Conservation (phyloP, 2,329 filamentous ascomycete species). For the Penicillium sp. region DNA sequence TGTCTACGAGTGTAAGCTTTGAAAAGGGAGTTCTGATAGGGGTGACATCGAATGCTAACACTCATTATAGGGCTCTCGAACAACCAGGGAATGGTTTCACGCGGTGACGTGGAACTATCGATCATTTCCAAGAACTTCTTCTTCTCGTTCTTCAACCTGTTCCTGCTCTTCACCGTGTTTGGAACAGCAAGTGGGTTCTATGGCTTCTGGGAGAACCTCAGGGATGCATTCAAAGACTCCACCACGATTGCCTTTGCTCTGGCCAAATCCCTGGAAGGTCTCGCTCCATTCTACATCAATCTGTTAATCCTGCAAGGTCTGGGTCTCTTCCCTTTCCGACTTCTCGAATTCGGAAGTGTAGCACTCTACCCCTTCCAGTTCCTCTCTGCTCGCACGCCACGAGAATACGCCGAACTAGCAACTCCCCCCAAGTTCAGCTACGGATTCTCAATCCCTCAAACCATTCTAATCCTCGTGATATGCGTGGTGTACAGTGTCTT, state of each 20-base stretch:
- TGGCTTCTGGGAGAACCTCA: slow-evolving; percentile 63
- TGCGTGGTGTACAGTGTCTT: slow-evolving; percentile 94
- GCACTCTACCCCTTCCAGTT: slow-evolving; percentile 78
- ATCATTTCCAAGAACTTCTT: slow-evolving; percentile 99
- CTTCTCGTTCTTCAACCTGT: slow-evolving; percentile 99
- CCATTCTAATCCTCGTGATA: slow-evolving; percentile 89
- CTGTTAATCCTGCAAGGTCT: slow-evolving; percentile 91
- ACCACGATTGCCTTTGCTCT: slow-evolving; percentile 74
- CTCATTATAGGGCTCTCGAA: slow-evolving; percentile 68
- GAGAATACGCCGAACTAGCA: slow-evolving; percentile 81
- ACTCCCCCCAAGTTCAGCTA: slow-evolving; percentile 89
- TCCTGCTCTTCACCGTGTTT: slow-evolving; percentile 88
- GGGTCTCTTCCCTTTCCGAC: slow-evolving; percentile 88
- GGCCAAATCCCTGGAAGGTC: slow-evolving; percentile 70
- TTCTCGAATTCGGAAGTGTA: slow-evolving; percentile 86
- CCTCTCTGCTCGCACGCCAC: slow-evolving; percentile 79
- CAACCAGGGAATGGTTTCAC: slow-evolving; percentile 90
- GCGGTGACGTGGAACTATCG: slow-evolving; percentile 90
- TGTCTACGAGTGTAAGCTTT: slow-evolving; percentile 75
- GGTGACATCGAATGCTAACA: slow-evolving; percentile 9
- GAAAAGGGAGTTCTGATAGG: not conserved
- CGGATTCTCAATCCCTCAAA: slow-evolving; percentile 91
- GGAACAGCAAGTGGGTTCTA: slow-evolving; percentile 77
- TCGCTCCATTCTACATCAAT: slow-evolving; percentile 87
- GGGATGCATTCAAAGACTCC: slow-evolving; percentile 75